A percentile compares a stretch with the other conserved stretches of the same genome.
Evolutionary conservation across 306 rosid species (phyloP).

Genomic region (Vachellia collinsii): DNA sequence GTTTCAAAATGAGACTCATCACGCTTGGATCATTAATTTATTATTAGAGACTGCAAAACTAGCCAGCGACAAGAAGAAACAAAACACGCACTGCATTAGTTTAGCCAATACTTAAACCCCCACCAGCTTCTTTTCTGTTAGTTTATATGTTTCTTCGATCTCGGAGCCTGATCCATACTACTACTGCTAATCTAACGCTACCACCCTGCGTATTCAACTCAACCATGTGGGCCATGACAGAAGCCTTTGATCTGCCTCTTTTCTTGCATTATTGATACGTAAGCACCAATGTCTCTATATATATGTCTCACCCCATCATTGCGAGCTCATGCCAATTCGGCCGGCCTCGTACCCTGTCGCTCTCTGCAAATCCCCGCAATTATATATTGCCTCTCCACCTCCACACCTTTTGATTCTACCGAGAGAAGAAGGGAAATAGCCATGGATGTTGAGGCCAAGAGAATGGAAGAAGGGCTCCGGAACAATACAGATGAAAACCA

Average conservation of each 20-base stretch:
- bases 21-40: background rate
- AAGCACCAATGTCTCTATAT: background rate
- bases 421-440: constrained; percentile 40
- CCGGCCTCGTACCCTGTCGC: constrained; percentile 56
- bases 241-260: constrained; percentile 7
- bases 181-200: background rate
- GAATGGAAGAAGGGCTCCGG: constrained; percentile 63
- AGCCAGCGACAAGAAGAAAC: constrained; percentile 22
- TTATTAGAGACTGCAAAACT: background rate
- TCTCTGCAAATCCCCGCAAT: constrained; percentile 7
- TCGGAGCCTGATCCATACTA: background rate
- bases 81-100: constrained; percentile 10
- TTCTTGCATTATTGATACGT: background rate
- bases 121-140: background rate
- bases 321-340: constrained; percentile 32
- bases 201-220: background rate
- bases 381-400: background rate
- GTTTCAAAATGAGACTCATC: background rate
- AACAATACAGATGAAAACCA: constrained; percentile 6
- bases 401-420: background rate
- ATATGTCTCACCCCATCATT: constrained; percentile 28
- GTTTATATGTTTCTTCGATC: background rate
- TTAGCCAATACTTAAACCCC: background rate
- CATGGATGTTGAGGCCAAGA: constrained; percentile 46
- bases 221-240: constrained; percentile 7